Conservation (phyloP, 2,329 filamentous ascomycete genomes). For the Botryotinia calthae region DNA sequence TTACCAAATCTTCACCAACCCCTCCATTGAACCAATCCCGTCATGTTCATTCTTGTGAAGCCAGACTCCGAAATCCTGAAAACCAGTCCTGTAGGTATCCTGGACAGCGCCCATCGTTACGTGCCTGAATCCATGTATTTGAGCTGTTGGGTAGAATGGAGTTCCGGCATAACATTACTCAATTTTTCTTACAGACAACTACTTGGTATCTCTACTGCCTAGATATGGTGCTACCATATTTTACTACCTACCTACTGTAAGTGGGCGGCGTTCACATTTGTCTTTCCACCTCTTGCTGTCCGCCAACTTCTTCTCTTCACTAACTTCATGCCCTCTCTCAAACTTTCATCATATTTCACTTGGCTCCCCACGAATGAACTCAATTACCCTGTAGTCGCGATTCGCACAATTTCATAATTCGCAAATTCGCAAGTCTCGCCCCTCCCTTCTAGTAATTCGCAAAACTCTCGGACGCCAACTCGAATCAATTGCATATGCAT, state of each 20-base stretch:
- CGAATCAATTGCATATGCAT: constrained; percentile 7
- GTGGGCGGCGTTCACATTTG: neutral
- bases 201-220: constrained; percentile 3
- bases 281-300: neutral
- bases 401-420: constrained; percentile 6
- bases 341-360: neutral
- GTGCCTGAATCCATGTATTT: neutral
- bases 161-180: neutral
- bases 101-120: constrained; percentile 6
- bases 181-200: neutral
- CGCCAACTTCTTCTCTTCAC: constrained; percentile 1
- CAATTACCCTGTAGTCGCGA: neutral
- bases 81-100: constrained; percentile 1
- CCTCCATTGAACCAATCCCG: neutral
- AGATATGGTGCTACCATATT: neutral
- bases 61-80: constrained; percentile 1
- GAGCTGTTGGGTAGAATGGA: neutral
- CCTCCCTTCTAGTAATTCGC: neutral
- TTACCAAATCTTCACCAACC: constrained; percentile 1
- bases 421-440: neutral
- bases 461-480: constrained; percentile 6
- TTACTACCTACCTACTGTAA: neutral
- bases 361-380: neutral
- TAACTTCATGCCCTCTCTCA: neutral
- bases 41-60: neutral